A percentile compares a stretch with the other conserved stretches of the same genome.
phyloP scores from a whole-genome alignment of 2,329 filamentous ascomycete genomes.

The Pezicula rhizophila region DNA sequence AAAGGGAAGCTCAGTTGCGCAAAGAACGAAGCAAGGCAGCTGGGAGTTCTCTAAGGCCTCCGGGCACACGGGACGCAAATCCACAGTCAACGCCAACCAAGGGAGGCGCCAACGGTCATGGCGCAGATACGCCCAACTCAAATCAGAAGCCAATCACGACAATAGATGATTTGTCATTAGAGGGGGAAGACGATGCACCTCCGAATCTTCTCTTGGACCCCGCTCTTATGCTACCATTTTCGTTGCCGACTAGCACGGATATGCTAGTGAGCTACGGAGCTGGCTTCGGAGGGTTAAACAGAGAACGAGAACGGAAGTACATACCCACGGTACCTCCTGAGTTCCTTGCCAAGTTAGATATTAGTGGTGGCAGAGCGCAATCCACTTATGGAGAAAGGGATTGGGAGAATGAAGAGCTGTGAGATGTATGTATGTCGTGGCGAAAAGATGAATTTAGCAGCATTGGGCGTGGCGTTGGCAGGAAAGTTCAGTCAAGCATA shows the following conservation, averaged over 20 bases:
- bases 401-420: constrained; percentile 58
- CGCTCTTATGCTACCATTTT: constrained; percentile 87
- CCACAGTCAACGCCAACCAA: constrained; percentile 35
- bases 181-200: constrained; percentile 62
- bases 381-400: constrained; percentile 59
- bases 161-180: constrained; percentile 19
- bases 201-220: constrained; percentile 79
- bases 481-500: background rate
- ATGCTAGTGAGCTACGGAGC: constrained; percentile 96
- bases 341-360: constrained; percentile 81
- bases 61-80: constrained; percentile 24
- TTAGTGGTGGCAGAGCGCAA: constrained; percentile 38
- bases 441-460: background rate
- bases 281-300: constrained; percentile 86
- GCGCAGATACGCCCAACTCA: constrained; percentile 33
- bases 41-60: constrained; percentile 17
- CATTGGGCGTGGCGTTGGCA: constrained; percentile 8
- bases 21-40: constrained; percentile 47
- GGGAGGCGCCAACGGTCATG: constrained; percentile 36
- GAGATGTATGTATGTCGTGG: constrained; percentile 3
- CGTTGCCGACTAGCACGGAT: constrained; percentile 90
- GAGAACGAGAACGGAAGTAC: constrained; percentile 88
- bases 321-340: constrained; percentile 92
- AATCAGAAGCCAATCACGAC: constrained; percentile 29
- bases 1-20: constrained; percentile 63